phyloP scores from a whole-genome alignment of 202 grass and related monocot genomes.

The Tripidium arundinaceum region DNA sequence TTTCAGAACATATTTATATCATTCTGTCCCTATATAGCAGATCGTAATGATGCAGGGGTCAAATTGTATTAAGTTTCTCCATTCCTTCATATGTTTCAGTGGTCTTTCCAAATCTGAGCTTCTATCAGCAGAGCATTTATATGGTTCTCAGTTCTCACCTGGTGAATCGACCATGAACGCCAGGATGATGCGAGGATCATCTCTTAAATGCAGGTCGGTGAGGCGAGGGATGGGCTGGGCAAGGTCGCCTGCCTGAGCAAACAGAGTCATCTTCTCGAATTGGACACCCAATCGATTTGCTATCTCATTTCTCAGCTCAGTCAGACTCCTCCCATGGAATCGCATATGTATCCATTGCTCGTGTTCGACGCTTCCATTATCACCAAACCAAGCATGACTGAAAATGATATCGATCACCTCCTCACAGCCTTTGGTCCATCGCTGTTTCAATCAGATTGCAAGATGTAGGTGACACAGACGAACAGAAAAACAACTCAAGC shows the following conservation, averaged over 20 bases:
- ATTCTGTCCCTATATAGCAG: not conserved
- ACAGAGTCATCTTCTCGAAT: too few relatives aligned
- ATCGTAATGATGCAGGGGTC: not conserved
- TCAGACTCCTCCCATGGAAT: too few relatives aligned
- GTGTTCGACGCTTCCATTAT: too few relatives aligned
- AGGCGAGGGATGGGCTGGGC: conserved; percentile 34
- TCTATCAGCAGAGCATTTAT: not conserved
- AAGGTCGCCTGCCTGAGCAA: too few relatives aligned
- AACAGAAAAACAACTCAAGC: not conserved
- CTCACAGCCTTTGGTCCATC: too few relatives aligned
- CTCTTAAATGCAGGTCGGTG: conserved; percentile 29
- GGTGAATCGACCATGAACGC: conserved; percentile 36
- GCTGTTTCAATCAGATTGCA: conserved; percentile 8
- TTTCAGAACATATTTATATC: not conserved
- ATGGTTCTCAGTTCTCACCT: conserved; percentile 19
- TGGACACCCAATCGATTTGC: too few relatives aligned
- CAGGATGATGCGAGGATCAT: conserved; percentile 18
- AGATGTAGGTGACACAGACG: not conserved
- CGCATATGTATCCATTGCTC: too few relatives aligned
- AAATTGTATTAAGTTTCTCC: not conserved
- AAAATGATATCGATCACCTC: too few relatives aligned
- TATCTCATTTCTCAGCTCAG: too few relatives aligned
- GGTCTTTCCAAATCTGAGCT: not conserved
- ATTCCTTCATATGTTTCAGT: not conserved
- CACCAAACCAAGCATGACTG: too few relatives aligned